Conservation (phyloP, 331 rosid genomes). For the Ulmus americana region DNA sequence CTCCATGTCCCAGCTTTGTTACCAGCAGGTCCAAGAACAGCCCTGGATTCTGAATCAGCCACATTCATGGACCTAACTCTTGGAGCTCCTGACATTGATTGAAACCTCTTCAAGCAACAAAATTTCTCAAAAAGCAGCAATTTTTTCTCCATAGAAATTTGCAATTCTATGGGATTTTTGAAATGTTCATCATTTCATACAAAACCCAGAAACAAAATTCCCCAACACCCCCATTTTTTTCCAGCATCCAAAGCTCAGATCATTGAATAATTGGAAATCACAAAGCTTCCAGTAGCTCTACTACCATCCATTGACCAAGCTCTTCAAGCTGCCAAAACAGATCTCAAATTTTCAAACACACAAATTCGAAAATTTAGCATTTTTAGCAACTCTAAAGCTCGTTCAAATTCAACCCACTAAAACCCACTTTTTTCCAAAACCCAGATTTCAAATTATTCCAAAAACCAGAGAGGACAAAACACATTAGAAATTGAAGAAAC, state of each 20-base stretch:
- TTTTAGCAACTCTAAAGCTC: slow-evolving; percentile 10
- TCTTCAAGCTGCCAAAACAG: slow-evolving; percentile 30
- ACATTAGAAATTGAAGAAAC: slow-evolving; percentile 19
- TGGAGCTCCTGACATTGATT: slow-evolving; percentile 70
- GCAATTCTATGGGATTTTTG: not conserved
- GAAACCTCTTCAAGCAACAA: slow-evolving; percentile 18
- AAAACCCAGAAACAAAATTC: slow-evolving; percentile 25
- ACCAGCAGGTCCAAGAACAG: slow-evolving; percentile 69
- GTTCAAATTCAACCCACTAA: slow-evolving; percentile 18
- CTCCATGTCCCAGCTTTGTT: slow-evolving; percentile 57
- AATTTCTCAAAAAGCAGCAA: slow-evolving; percentile 4
- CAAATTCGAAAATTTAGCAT: slow-evolving; percentile 25
- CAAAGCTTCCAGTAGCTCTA: slow-evolving; percentile 18
- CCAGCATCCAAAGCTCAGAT: slow-evolving; percentile 22
- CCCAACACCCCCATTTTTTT: slow-evolving; percentile 18
- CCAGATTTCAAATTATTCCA: slow-evolving; percentile 29
- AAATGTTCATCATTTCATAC: slow-evolving; percentile 13
- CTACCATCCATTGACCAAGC: slow-evolving; percentile 21
- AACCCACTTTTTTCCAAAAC: slow-evolving; percentile 23
- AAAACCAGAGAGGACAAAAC: slow-evolving; percentile 24
- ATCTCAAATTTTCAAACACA: slow-evolving; percentile 40
- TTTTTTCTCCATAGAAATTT: slow-evolving; percentile 1
- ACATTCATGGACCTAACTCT: slow-evolving; percentile 78
- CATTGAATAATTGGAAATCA: slow-evolving; percentile 10
- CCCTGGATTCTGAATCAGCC: slow-evolving; percentile 63